These are phyloP conservation scores for Beauveria australis DNA, from an alignment of 2,329 filamentous ascomycete species.

Conservation along the genomic window DNA sequence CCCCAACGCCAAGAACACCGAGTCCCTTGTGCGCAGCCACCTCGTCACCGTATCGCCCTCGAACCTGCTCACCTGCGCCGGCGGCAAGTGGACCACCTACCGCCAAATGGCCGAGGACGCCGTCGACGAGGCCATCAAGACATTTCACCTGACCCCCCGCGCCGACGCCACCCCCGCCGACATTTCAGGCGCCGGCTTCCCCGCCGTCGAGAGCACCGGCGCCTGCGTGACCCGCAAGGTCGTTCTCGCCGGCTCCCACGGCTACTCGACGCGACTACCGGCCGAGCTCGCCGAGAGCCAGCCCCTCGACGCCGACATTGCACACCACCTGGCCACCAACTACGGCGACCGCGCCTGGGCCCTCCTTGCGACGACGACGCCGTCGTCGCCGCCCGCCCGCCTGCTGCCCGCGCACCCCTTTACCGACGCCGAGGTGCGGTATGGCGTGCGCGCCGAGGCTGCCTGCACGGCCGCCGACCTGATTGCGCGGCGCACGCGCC, in stretches of 20 bases:
- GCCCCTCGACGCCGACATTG: constrained; percentile 30
- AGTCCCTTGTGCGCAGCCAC: constrained; percentile 76
- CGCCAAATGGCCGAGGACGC: constrained; percentile 83
- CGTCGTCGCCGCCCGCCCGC: constrained; percentile 47
- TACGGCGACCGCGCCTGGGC: constrained; percentile 59
- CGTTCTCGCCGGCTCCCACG: constrained; percentile 68
- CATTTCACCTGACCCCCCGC: constrained; percentile 51
- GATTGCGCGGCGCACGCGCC: constrained; percentile 59
- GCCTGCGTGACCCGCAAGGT: constrained; percentile 67
- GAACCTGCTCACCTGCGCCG: constrained; percentile 71
- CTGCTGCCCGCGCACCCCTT: constrained; percentile 62
- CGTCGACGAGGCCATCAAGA: constrained; percentile 66
- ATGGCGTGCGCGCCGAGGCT: constrained; percentile 64
- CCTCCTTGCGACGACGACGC: constrained; percentile 52
- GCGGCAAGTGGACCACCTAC: constrained; percentile 85
- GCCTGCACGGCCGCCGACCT: constrained; percentile 66
- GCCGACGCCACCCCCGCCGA: constrained; percentile 45
- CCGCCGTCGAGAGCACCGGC: constrained; percentile 49
- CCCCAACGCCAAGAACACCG: constrained; percentile 71
- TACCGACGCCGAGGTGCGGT: constrained; percentile 65
- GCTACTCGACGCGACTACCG: constrained; percentile 38
- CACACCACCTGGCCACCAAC: constrained; percentile 31
- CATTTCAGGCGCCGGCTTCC: constrained; percentile 49
- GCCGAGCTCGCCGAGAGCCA: constrained; percentile 27
- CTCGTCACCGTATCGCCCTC: constrained; percentile 67